A percentile compares a stretch with the other conserved stretches of the same genome.
These are phyloP conservation scores for Dendrobium catenatum DNA, from an alignment of 106 monocot genomes.

Conservation along the genomic window DNA sequence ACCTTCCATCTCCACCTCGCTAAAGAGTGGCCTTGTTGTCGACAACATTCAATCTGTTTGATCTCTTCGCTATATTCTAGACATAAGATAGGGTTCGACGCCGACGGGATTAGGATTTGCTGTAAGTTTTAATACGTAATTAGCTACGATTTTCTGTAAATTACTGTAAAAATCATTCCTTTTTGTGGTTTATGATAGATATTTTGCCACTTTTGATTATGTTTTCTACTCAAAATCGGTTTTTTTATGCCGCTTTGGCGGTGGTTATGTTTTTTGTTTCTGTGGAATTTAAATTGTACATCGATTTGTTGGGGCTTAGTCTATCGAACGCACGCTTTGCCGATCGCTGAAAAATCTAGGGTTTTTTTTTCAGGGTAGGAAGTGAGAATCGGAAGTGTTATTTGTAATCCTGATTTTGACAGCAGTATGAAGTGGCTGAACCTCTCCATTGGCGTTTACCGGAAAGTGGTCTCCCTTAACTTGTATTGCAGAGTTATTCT, in stretches of 20 bases:
- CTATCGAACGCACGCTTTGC: neutral
- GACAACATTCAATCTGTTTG: neutral
- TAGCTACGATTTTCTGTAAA: no score
- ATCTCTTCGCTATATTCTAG: neutral
- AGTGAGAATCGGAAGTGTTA: neutral
- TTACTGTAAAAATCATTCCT: no score
- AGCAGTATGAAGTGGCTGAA: conserved; percentile 61
- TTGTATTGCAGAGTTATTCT: conserved; percentile 83
- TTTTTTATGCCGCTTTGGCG: no score
- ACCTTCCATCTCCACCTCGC: neutral
- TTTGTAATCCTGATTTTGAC: neutral
- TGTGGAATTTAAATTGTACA: neutral
- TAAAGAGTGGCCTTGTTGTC: no score
- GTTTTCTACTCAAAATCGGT: no score
- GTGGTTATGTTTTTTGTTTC: neutral
- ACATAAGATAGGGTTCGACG: neutral
- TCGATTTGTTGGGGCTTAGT: neutral
- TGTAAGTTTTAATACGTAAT: neutral
- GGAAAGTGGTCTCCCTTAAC: conserved; percentile 60
- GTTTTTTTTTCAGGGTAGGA: neutral
- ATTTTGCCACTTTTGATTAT: no score
- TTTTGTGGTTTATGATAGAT: no score
- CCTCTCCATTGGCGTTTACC: conserved; percentile 46
- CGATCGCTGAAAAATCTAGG: neutral
- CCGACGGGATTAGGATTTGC: neutral